Conservation (phyloP, 2,329 filamentous ascomycete species). For the Stagonosporopsis tanaceti region DNA sequence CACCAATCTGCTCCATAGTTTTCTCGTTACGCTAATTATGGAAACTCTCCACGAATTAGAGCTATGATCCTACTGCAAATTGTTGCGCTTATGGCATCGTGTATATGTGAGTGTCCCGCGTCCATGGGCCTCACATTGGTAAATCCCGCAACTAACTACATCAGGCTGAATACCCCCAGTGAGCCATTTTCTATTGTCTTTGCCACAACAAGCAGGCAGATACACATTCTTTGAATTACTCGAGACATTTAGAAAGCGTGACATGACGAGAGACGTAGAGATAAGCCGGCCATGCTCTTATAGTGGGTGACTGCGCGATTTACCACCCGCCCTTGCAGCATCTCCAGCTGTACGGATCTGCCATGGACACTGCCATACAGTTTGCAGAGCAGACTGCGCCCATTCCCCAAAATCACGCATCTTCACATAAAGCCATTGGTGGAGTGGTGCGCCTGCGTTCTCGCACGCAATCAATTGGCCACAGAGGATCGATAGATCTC, state of each 20-base stretch:
- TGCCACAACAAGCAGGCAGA: neutral
- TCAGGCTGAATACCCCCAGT: slow-evolving; percentile 12
- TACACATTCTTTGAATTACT: slow-evolving; percentile 5
- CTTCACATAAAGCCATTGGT: slow-evolving; percentile 7
- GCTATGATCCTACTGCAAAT: neutral
- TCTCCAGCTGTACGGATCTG: slow-evolving; percentile 9
- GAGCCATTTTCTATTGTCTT: slow-evolving; percentile 9
- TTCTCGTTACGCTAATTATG: neutral
- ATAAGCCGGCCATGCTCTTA: slow-evolving; percentile 12
- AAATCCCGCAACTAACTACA: slow-evolving; percentile 19
- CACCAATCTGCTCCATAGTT: neutral
- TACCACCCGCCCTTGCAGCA: slow-evolving; percentile 1
- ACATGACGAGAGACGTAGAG: neutral
- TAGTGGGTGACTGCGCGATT: slow-evolving; percentile 10
- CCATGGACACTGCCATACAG: slow-evolving; percentile 15
- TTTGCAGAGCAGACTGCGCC: slow-evolving; percentile 9
- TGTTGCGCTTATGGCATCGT: neutral
- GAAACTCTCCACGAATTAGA: slow-evolving; percentile 1
- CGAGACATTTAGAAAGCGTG: neutral
- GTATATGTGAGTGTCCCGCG: slow-evolving; percentile 9
- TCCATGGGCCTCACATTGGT: neutral
- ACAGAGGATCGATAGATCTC: slow-evolving; percentile 11
- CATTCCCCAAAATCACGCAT: slow-evolving; percentile 6
- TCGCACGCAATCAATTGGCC: slow-evolving; percentile 4
- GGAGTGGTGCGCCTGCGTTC: slow-evolving; percentile 17